A percentile compares a stretch with the other conserved stretches of the same genome.
Evolutionary conservation across 2,329 filamentous ascomycete species (phyloP).

Genomic region (Metarhizium rileyi): DNA sequence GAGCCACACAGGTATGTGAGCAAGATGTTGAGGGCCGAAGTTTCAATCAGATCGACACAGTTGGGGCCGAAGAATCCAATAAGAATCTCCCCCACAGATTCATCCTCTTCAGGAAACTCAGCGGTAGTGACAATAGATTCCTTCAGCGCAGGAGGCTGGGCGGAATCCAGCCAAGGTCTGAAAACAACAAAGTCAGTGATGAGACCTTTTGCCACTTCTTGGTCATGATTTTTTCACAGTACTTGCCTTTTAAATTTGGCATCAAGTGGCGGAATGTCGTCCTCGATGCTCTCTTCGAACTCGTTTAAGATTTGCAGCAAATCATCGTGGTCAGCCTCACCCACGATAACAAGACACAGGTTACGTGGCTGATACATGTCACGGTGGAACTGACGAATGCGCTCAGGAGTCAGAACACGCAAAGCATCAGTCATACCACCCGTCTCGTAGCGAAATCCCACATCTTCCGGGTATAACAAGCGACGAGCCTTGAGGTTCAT

Average conservation of each 20-base stretch:
- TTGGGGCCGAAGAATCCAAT: conserved; percentile 81
- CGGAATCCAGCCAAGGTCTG: conserved; percentile 81
- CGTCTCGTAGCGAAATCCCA: conserved; percentile 96
- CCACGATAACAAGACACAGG: conserved; percentile 82
- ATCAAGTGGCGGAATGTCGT: conserved; percentile 66
- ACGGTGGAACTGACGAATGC: conserved; percentile 88
- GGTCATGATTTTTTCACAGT: background rate
- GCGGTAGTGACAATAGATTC: conserved; percentile 68
- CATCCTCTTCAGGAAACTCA: conserved; percentile 93
- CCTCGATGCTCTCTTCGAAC: conserved; percentile 80
- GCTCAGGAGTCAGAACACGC: conserved; percentile 73
- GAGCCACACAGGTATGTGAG: conserved; percentile 86
- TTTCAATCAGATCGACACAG: conserved; percentile 58
- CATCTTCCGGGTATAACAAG: conserved; percentile 75
- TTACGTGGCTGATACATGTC: conserved; percentile 99
- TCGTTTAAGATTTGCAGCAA: conserved; percentile 72
- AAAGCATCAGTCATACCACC: conserved; percentile 92
- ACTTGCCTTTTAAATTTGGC: conserved; percentile 61
- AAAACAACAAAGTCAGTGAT: background rate
- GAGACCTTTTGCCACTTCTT: background rate
- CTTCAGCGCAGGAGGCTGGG: conserved; percentile 61
- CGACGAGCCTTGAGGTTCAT: conserved; percentile 78
- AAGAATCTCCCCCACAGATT: conserved; percentile 80
- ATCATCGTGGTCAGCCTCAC: conserved; percentile 75
- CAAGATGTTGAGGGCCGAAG: conserved; percentile 68